Base-by-base conservation (phyloP, 768 basidiomycete genomes). In the Porphyrellus cyaneotinctus region DNA sequence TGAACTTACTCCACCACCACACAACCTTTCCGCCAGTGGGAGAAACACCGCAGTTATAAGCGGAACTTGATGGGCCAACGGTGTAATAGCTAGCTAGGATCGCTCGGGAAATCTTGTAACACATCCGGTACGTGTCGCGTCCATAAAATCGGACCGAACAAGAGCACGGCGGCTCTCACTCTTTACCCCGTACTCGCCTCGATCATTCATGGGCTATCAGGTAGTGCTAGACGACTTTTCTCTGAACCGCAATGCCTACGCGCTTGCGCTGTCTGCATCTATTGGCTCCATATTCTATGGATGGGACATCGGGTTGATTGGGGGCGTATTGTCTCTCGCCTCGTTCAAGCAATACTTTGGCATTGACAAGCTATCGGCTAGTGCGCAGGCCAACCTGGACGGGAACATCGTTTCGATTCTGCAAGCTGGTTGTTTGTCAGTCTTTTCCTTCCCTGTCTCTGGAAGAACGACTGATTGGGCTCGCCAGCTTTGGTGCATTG, bases 401-500 rank as follows among this genome's bases (percentile, higher is more conserved):
- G 80, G 79, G 6, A 78, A 80, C 53, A 77, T 81, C 24, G 80
- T 81, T n/a, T 69, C 79, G 0, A 67, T 78, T 26, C 59, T 80
- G 23, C 79, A 80, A 51, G 76, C 69, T 3, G 77, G 78, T 4
- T 76, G 72, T 50, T 75, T 78, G 78, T 79, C 58, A 58, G 78
- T 61, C 14, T 10, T 28, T n/a, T 31, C 28, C 18, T 13, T 11
- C 44, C 13, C 10, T 13, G 4, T 28, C 10, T 26, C 39, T 14
- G 38, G 9, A 31, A 7, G n/a, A 9, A 7, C 2, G 13, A 11
- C 38, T 59, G 10, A 54, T 23, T 20, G 18, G n/a, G n/a, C 22
- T 10, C 6, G 18, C 49, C 12, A 56, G 78, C 56, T 78, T 79
- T 37, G 78, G 78, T 4, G 76, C 75, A 10, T 45, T 78, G 12